A percentile compares a stretch with the other conserved stretches of the same genome.
Evolutionary conservation across 768 basidiomycete genomes (phyloP).

Genomic region (Tephrocybe sp.): DNA sequence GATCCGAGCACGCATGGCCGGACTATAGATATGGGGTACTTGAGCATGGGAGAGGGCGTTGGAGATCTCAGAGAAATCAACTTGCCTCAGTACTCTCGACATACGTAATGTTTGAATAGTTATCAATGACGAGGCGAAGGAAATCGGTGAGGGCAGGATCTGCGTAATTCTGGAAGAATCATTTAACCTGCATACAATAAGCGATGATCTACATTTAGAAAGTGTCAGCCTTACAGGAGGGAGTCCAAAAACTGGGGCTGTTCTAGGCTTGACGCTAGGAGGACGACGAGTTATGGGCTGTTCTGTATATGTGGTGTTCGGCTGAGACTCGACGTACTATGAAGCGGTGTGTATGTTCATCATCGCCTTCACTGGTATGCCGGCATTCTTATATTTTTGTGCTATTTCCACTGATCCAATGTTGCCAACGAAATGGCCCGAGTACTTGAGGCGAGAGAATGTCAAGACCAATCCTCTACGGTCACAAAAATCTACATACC

Average conservation of each 20-base stretch:
- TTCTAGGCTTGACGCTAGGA: conserved; percentile 40
- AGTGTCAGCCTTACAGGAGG: conserved; percentile 28
- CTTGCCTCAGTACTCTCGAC: conserved; percentile 39
- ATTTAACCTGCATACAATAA: no score
- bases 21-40: conserved; percentile 17
- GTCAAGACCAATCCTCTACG: not conserved
- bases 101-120: conserved; percentile 42
- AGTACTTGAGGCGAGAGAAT: conserved; percentile 18
- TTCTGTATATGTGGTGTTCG: no score
- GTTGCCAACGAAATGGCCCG: conserved; percentile 51
- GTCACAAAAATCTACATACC: conserved; percentile 27
- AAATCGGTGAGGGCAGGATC: conserved; percentile 39
- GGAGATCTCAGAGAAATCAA: no score
- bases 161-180: conserved; percentile 32
- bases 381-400: conserved; percentile 41
- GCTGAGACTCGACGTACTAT: no score
- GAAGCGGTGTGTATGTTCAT: conserved; percentile 46
- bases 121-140: conserved; percentile 38
- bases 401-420: conserved; percentile 48
- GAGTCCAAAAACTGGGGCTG: conserved; percentile 35
- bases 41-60: no score
- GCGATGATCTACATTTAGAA: no score
- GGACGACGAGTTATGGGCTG: not conserved
- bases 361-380: conserved; percentile 39
- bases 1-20: conserved; percentile 72